Conservation (phyloP, 2,329 filamentous ascomycete species). For the Scopulariopsis brevicaulis region DNA sequence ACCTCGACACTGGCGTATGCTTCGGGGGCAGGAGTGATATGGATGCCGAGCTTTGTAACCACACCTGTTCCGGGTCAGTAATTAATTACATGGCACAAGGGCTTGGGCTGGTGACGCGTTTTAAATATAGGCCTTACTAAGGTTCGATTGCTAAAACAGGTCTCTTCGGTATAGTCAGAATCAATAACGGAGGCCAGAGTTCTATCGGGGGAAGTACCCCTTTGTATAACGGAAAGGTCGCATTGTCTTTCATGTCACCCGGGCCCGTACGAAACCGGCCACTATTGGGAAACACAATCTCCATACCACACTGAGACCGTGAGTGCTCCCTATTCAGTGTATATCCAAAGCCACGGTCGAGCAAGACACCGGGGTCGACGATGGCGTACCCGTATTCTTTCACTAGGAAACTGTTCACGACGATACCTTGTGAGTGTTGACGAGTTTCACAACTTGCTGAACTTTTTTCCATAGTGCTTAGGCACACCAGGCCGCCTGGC, state of each 20-base stretch:
- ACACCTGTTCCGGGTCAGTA: neutral
- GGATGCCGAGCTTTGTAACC: constrained; percentile 1
- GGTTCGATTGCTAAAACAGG: no score
- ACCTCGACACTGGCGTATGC: neutral
- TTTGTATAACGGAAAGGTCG: constrained; percentile 2
- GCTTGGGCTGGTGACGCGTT: neutral
- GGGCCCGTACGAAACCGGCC: constrained; percentile 25
- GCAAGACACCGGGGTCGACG: constrained; percentile 32
- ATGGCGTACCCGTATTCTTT: constrained; percentile 27
- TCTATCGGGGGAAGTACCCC: neutral
- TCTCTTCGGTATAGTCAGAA: neutral
- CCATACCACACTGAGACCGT: constrained; percentile 26
- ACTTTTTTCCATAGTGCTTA: neutral
- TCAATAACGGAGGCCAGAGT: neutral
- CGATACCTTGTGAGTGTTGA: neutral
- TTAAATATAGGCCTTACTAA: neutral
- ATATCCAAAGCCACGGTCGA: constrained; percentile 23
- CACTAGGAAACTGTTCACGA: neutral
- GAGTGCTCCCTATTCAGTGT: constrained; percentile 20
- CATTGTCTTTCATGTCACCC: constrained; percentile 20
- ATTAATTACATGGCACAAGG: neutral
- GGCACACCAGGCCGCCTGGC: neutral
- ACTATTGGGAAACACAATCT: constrained; percentile 27
- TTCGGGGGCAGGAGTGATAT: neutral
- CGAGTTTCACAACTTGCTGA: neutral